These are phyloP conservation scores for Canavalia gladiata DNA, from an alignment of 306 rosid genomes.

Conservation along the genomic window DNA sequence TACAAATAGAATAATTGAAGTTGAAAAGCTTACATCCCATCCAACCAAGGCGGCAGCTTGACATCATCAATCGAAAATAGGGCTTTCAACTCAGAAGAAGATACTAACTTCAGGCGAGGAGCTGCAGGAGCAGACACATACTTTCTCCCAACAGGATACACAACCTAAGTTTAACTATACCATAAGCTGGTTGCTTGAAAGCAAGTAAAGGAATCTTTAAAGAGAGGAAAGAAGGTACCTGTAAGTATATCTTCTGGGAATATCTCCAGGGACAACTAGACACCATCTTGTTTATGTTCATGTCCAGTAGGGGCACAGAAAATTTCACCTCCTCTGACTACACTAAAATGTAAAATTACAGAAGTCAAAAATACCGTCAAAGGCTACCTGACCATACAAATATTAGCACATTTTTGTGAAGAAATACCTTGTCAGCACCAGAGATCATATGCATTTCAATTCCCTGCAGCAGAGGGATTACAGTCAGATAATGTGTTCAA, in stretches of 20 bases:
- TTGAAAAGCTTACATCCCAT: constrained; percentile 78
- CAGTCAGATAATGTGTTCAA: constrained; percentile 16
- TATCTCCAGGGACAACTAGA: constrained; percentile 84
- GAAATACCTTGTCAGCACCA: constrained; percentile 77
- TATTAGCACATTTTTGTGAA: constrained; percentile 44
- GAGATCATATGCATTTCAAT: constrained; percentile 88
- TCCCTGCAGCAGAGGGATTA: constrained; percentile 69
- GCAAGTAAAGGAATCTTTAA: constrained; percentile 21
- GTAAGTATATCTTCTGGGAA: constrained; percentile 86
- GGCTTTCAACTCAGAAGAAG: constrained; percentile 81
- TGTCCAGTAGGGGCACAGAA: constrained; percentile 89
- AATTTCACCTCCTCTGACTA: constrained; percentile 94
- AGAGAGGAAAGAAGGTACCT: constrained; percentile 61
- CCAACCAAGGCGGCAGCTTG: constrained; percentile 90
- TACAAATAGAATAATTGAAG: constrained; percentile 30
- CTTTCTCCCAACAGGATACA: constrained; percentile 89
- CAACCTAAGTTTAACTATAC: constrained; percentile 57
- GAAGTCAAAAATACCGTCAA: constrained; percentile 58
- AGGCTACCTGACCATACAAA: constrained; percentile 50
- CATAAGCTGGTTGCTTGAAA: constrained; percentile 36
- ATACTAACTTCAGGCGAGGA: constrained; percentile 82
- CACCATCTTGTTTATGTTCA: constrained; percentile 89
- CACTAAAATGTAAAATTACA: constrained; percentile 77
- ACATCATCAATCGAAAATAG: constrained; percentile 84
- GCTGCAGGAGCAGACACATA: constrained; percentile 75